Evolutionary conservation across 225 moss, liverwort and hornwort genomes (phyloP), one percentile per base, ranked within the genome.

Genomic region (Ulota crispa): DNA sequence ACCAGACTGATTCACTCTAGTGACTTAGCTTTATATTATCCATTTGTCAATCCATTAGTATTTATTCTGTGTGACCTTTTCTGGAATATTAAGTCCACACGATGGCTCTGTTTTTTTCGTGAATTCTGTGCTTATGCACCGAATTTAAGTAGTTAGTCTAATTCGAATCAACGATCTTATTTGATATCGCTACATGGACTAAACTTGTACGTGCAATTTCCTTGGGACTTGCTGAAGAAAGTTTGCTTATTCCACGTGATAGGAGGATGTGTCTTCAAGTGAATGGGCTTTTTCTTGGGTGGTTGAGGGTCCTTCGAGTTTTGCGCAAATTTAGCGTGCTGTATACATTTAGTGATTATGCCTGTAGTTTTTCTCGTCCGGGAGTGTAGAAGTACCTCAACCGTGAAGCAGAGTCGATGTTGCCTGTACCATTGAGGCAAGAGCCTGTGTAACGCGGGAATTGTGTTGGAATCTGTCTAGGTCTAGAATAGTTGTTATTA

Each of bases 351-450:
- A 54, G 16, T 32, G 77, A 52, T 56, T 79, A 74, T 78, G 36
- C 47, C 19, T 43, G 21, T 68, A 34, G 67, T 21, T 19, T 19
- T 16, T 80, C 21, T 64, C 31, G 10, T 68, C 26, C n/a, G 50
- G 55, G 62, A 81, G 42, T 43, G 9, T 54, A 34, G 37, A 64
- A 64, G 75, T 81, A 57, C 55, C 32, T 73, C 64, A 81, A 78
- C 26, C 64, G 52, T 56, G 57, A 15, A 31, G 54, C 37, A 70
- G 66, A 2, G 57, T 72, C 5, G 72, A 76, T 80, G 31, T 52
- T 77, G 3, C 78, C 27, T 54, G 32, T 66, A 53, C 45, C 21
- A 9, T 65, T 39, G 61, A 68, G 54, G 54, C 62, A 62, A 68
- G 71, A 64, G 39, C 34, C 27, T 81, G 45, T 19, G 75, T 31